Conservation (phyloP, 2,329 filamentous ascomycete species). For the Colletotrichum liaoningense region DNA sequence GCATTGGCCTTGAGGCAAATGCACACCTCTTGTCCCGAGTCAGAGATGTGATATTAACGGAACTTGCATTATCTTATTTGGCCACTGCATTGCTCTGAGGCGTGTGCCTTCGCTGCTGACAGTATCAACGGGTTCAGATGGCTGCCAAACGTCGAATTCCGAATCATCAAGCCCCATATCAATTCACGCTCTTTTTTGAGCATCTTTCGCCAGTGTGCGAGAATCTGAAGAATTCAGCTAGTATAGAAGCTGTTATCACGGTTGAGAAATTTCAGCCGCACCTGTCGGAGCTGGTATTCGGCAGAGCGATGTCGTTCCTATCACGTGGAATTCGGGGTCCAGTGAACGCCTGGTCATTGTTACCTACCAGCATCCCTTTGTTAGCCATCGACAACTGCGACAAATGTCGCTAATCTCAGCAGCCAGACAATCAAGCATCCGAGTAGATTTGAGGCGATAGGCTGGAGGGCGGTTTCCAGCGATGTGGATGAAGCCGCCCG, state of each 20-base stretch:
- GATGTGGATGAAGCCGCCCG: not conserved
- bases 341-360: not conserved
- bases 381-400: not conserved
- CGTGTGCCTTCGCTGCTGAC: not conserved
- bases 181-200: too few species aligned
- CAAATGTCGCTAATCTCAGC: not conserved
- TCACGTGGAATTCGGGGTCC: not conserved
- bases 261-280: not conserved
- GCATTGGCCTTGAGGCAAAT: not conserved
- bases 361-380: not conserved
- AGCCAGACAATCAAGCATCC: not conserved
- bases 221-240: not conserved
- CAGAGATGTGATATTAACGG: not conserved
- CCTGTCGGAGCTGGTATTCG: not conserved
- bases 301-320: not conserved
- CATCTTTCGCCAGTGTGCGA: too few species aligned
- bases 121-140: not conserved
- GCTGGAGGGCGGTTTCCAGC: not conserved
- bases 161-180: not conserved
- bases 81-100: not conserved
- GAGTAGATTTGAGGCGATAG: not conserved
- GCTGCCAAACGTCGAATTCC: not conserved
- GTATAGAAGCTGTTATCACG: too few species aligned
- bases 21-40: not conserved
- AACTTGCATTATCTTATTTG: not conserved